phyloP scores from a whole-genome alignment of 2,329 filamentous ascomycete species.

The Calonectria leucothoes region DNA sequence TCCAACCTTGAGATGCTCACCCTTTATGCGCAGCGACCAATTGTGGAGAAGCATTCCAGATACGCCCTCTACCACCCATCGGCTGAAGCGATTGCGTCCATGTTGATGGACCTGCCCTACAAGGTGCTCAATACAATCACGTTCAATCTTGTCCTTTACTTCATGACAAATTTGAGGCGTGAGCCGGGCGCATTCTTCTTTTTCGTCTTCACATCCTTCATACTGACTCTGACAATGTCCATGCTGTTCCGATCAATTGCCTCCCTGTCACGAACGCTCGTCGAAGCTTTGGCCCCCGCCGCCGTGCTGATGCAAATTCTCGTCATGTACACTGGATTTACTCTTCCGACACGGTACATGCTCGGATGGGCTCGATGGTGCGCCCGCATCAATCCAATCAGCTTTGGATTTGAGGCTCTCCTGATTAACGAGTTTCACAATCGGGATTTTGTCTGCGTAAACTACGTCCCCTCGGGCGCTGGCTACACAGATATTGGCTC shows the following conservation, averaged over 20 bases:
- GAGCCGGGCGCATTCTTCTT: conserved; percentile 58
- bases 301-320: conserved; percentile 44
- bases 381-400: conserved; percentile 71
- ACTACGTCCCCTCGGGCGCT: conserved; percentile 11
- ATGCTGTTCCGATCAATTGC: conserved; percentile 60
- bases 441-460: conserved; percentile 32
- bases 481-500: conserved; percentile 5
- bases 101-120: conserved; percentile 54
- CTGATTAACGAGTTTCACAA: conserved; percentile 73
- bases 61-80: conserved; percentile 50
- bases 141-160: conserved; percentile 58
- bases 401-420: conserved; percentile 72
- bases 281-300: conserved; percentile 42
- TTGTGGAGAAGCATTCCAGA: conserved; percentile 49
- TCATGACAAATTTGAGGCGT: conserved; percentile 57
- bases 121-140: conserved; percentile 51
- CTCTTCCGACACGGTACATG: conserved; percentile 57
- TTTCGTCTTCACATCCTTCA: conserved; percentile 57
- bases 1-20: conserved; percentile 49
- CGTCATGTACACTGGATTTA: conserved; percentile 59
- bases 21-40: conserved; percentile 46
- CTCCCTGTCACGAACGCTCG: conserved; percentile 45
- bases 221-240: conserved; percentile 69
- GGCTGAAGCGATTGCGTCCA: conserved; percentile 44
- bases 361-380: conserved; percentile 75